Conservation (phyloP, 1,284 basidiomycete species). For the Ustilago esculenta region DNA sequence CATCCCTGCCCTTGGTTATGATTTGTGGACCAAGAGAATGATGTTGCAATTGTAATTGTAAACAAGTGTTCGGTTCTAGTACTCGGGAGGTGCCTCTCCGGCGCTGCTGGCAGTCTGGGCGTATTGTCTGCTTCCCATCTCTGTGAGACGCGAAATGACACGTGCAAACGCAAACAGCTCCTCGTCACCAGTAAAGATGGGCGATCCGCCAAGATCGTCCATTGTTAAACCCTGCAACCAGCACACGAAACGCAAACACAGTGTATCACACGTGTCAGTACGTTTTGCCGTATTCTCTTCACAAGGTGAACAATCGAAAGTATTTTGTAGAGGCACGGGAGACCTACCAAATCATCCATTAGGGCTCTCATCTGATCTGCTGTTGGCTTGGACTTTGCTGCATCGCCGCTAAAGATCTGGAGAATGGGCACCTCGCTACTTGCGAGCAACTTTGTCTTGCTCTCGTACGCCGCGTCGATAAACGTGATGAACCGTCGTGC, state of each 20-base stretch:
- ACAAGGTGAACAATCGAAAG: neutral
- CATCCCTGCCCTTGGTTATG: too few species aligned
- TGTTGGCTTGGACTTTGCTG: constrained; percentile 43
- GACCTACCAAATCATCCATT: constrained; percentile 60
- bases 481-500: constrained; percentile 96
- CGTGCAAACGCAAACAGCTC: constrained; percentile 66
- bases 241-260: too few species aligned
- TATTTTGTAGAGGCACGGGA: neutral
- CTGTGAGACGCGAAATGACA: constrained; percentile 62
- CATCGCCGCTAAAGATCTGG: constrained; percentile 58
- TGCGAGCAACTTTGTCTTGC: constrained; percentile 61
- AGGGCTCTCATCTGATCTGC: constrained; percentile 60
- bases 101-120: constrained; percentile 27
- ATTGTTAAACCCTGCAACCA: constrained; percentile 57
- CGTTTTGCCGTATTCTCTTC: too few species aligned
- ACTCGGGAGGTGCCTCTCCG: constrained; percentile 32
- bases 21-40: too few species aligned
- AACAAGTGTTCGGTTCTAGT: constrained; percentile 4
- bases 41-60: too few species aligned
- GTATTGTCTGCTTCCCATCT: constrained; percentile 63
- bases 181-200: constrained; percentile 65
- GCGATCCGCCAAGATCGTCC: constrained; percentile 62
- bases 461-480: constrained; percentile 79
- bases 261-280: too few species aligned
- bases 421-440: constrained; percentile 61